A percentile compares a stretch with the other conserved stretches of the same genome.
These are phyloP conservation scores for Vitis hybrid DNA, from an alignment of 177 flowering plant species.

Conservation along the genomic window DNA sequence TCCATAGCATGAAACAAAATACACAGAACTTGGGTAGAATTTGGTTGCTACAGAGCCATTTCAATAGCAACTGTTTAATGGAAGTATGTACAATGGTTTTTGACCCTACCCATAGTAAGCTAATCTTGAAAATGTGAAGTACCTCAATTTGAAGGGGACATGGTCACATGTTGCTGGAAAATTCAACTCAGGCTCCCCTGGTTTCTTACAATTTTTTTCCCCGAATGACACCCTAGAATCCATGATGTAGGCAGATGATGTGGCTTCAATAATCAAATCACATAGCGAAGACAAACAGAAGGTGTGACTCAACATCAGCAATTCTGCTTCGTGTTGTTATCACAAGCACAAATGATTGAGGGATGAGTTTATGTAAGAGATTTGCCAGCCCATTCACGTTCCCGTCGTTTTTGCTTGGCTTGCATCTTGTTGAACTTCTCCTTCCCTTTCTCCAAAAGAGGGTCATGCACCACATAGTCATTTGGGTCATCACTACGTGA, in stretches of 20 bases:
- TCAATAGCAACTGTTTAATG: too few species aligned
- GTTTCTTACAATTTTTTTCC: not conserved
- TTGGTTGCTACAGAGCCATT: too few species aligned
- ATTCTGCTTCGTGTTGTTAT: too few species aligned
- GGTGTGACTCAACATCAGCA: not conserved
- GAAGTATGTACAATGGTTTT: too few species aligned
- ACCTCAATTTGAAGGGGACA: not conserved
- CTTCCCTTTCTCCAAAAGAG: constrained; percentile 95
- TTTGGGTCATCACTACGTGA: constrained; percentile 73
- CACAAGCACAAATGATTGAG: not conserved
- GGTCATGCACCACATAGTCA: constrained; percentile 83
- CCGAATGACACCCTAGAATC: not conserved
- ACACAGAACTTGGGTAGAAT: too few species aligned
- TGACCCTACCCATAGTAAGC: not conserved
- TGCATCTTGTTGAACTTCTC: constrained; percentile 93
- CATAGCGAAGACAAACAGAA: not conserved
- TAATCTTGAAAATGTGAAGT: not conserved
- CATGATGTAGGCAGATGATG: not conserved
- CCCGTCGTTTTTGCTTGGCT: constrained; percentile 85
- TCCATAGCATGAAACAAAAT: too few species aligned
- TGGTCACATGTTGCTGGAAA: not conserved
- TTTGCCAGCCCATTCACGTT: constrained; percentile 95
- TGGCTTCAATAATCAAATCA: not conserved
- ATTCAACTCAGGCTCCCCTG: not conserved
- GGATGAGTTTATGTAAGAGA: constrained; percentile 57